A percentile compares a stretch with the other conserved stretches of the same genome.
Evolutionary conservation across 140 eudicot species (phyloP).

Genomic region (Oenanthe javanica): DNA sequence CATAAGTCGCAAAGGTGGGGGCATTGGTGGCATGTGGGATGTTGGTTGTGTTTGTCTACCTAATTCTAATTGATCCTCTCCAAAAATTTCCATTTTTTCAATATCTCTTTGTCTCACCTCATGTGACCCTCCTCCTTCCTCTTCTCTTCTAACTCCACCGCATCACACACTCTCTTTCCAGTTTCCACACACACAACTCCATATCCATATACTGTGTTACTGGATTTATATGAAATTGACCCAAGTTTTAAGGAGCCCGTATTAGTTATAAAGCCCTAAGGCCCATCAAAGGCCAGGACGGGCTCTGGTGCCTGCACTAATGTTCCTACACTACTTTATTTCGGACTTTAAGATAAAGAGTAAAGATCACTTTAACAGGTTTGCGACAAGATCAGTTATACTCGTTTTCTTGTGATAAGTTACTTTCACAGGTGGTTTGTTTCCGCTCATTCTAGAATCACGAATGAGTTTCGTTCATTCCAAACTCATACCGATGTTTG

Average conservation of each 20-base stretch:
- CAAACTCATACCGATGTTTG: too few species aligned
- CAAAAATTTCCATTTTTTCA: not conserved
- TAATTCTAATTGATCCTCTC: not conserved
- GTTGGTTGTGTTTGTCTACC: slow-evolving; percentile 6
- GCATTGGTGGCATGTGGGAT: slow-evolving; percentile 10
- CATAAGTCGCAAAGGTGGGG: not conserved
- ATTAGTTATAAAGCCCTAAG: not conserved
- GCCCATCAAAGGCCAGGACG: not conserved
- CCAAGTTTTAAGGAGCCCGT: not conserved
- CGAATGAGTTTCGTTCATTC: too few species aligned
- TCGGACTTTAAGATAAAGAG: too few species aligned
- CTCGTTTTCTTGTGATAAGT: too few species aligned
- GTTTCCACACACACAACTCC: too few species aligned
- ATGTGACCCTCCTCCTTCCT: not conserved
- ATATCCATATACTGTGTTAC: too few species aligned
- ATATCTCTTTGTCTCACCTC: slow-evolving; percentile 6
- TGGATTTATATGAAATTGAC: too few species aligned
- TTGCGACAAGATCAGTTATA: too few species aligned
- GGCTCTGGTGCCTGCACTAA: not conserved
- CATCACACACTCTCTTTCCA: not conserved
- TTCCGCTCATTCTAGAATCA: too few species aligned
- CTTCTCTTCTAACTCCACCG: not conserved
- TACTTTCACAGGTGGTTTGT: too few species aligned
- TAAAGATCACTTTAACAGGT: too few species aligned
- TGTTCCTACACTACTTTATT: too few species aligned